Base-by-base conservation (phyloP, 192 early-diverging fungal species). In the Funneliformis mosseae region DNA sequence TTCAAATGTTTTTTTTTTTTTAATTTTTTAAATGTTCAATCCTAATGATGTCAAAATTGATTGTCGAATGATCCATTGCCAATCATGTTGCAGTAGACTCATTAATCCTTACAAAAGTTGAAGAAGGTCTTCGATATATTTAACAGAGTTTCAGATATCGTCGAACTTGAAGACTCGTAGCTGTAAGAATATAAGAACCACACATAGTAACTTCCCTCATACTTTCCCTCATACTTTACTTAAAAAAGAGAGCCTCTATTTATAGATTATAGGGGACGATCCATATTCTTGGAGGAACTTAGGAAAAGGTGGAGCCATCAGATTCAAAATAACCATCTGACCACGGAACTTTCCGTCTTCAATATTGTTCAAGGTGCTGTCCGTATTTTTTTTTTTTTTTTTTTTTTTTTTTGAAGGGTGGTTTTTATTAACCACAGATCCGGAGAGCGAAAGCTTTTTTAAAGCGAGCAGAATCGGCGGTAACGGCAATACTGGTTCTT, bases 391-490 rank as follows among this genome's bases (percentile, higher is more conserved):
- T 23, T 62, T 62, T 62, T 62, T 61, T 27, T 64, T 9, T 41
- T 70, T 23, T 70, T 33, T 21, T 69, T 21, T 69, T 69, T 28
- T 33, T 21, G 39, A n/a, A n/a, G n/a, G n/a, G n/a, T 70, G 12
- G 6, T 9, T 41, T 21, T 14, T 41, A 70, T 70, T 70, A 70
- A 21, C 68, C 68, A 70, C 38, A 33, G 68, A 18, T 43, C 68
- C 68, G 41, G 68, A 70, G 64, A 67, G 64, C 14, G 28, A 0
- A 27, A 66, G 16, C 9, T 12, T 21, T 68, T 70, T n/a, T 43
- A 33, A 70, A 70, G 39, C 68, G 38, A 70, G 68, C 68, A 70
- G 68, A 70, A 70, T 43, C 68, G 68, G 42, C 68, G 68, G 68
- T 70, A 70, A 41, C 12, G 68, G 68, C 68, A 70, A n/a, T 41